These are phyloP conservation scores for Cardamine occulta DNA, from an alignment of 345 rosid genomes.

Conservation along the genomic window DNA sequence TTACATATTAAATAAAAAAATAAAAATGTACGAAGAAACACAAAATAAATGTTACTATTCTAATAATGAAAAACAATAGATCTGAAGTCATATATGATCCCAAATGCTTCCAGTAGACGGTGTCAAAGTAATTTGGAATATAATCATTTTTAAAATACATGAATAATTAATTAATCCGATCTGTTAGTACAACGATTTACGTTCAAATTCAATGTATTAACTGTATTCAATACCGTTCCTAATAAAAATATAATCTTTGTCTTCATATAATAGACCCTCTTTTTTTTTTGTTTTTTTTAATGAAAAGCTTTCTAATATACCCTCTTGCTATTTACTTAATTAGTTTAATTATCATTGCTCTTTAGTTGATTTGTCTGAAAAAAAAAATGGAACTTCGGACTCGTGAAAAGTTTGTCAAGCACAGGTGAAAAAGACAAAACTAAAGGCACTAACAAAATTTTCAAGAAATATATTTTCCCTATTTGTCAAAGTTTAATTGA, in stretches of 20 bases:
- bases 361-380: neutral
- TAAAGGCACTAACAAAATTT: neutral
- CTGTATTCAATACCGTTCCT: neutral
- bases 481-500: constrained; percentile 25
- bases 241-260: neutral
- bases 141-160: neutral
- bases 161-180: neutral
- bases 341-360: neutral
- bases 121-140: constrained; percentile 1
- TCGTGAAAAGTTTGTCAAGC: constrained; percentile 8
- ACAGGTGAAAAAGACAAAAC: constrained; percentile 23
- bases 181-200: constrained; percentile 1
- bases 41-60: neutral
- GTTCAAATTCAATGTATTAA: constrained; percentile 16
- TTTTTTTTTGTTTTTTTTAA: too few species aligned
- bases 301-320: neutral
- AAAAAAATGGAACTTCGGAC: neutral
- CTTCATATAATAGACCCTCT: neutral
- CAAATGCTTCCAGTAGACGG: neutral
- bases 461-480: neutral
- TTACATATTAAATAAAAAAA: neutral
- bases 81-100: constrained; percentile 3
- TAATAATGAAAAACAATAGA: neutral
- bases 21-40: neutral
- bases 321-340: neutral